Evolutionary conservation across 345 rosid species (phyloP).

Genomic region (Cardiospermum halicacabum): DNA sequence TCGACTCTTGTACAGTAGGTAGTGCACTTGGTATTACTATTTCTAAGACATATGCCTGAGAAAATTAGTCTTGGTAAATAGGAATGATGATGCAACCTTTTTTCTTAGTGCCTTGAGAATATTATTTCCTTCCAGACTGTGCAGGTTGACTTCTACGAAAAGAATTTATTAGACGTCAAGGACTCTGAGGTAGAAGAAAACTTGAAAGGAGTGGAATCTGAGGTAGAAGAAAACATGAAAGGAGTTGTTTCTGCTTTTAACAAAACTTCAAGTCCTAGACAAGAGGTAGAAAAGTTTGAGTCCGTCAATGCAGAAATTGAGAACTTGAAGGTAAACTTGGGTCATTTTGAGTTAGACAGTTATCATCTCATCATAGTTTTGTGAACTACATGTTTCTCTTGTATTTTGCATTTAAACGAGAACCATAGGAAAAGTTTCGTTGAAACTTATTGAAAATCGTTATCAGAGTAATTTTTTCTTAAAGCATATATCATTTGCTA

Average conservation of each 20-base stretch:
- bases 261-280: constrained; percentile 28
- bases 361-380: neutral
- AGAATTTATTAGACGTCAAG: constrained; percentile 14
- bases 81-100: neutral
- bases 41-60: no score
- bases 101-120: constrained; percentile 2
- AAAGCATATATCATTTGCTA: neutral
- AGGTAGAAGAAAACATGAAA: constrained; percentile 14
- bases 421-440: neutral
- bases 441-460: neutral
- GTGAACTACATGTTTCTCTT: neutral
- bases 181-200: constrained; percentile 24
- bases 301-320: constrained; percentile 49
- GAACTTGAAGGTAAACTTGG: constrained; percentile 54
- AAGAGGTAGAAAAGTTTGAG: constrained; percentile 40
- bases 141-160: constrained; percentile 15
- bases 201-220: constrained; percentile 13
- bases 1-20: no score
- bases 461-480: constrained; percentile 8
- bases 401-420: neutral
- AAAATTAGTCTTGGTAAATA: neutral
- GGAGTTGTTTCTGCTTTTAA: constrained; percentile 13
- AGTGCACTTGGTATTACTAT: no score
- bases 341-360: constrained; percentile 5
- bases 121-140: constrained; percentile 12